Evolutionary conservation across 2,329 filamentous ascomycete species (phyloP).

Genomic region (Parastagonospora nodorum): DNA sequence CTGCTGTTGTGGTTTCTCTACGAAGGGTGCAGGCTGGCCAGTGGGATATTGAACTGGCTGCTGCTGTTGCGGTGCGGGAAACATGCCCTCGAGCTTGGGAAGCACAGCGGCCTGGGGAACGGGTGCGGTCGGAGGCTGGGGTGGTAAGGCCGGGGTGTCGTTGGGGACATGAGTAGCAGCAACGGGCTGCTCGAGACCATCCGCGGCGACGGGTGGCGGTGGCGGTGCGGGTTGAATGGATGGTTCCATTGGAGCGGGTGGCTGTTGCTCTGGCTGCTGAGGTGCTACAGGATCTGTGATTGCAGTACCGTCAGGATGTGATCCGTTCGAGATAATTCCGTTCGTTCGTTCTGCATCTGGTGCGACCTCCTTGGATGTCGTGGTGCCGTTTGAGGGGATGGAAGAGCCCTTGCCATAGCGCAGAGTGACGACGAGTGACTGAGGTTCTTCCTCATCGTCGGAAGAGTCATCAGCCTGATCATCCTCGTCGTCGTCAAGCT

Average conservation of each 20-base stretch:
- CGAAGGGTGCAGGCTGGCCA: not conserved
- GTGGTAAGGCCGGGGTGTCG: slow-evolving; percentile 3
- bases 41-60: not conserved
- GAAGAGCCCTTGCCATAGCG: slow-evolving; percentile 31
- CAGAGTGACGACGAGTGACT: slow-evolving; percentile 77
- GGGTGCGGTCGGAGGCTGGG: slow-evolving; percentile 1
- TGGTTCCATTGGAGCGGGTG: slow-evolving; percentile 1
- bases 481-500: slow-evolving; percentile 64
- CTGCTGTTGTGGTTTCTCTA: not conserved
- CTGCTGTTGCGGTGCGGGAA: slow-evolving; percentile 21
- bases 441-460: slow-evolving; percentile 44
- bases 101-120: slow-evolving; percentile 4
- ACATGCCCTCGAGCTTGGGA: slow-evolving; percentile 17
- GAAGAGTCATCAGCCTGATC: slow-evolving; percentile 45
- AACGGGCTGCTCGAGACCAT: not conserved
- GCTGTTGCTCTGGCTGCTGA: slow-evolving; percentile 7
- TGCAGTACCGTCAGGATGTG: not conserved
- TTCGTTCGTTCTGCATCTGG: slow-evolving; percentile 3
- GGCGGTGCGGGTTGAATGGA: slow-evolving; percentile 2
- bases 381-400: slow-evolving; percentile 1
- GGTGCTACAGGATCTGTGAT: slow-evolving; percentile 3
- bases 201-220: not conserved
- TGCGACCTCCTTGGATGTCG: not conserved
- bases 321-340: not conserved
- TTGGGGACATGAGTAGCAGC: slow-evolving; percentile 7